Percentiles rank a stretch among this genome's conserved stretches.
These are phyloP conservation scores for Diplodia intermedia DNA, from an alignment of 2,329 filamentous ascomycete species.

Conservation along the genomic window DNA sequence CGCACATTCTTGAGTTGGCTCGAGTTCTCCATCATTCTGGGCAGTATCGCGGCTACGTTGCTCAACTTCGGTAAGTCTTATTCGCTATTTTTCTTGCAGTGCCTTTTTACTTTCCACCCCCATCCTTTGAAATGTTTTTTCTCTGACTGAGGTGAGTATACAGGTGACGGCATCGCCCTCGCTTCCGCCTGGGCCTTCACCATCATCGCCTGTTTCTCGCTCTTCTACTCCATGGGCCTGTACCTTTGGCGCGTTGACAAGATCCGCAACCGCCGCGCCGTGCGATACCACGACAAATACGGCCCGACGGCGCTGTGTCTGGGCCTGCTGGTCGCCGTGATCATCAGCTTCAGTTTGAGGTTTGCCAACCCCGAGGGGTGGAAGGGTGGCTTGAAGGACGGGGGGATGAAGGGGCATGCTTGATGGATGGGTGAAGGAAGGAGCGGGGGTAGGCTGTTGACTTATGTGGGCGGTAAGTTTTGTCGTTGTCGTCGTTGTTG, in stretches of 20 bases:
- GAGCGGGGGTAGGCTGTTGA: neutral
- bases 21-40: constrained; percentile 94
- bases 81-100: neutral
- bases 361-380: constrained; percentile 60
- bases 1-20: constrained; percentile 96
- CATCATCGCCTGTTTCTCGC: constrained; percentile 74
- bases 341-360: constrained; percentile 80
- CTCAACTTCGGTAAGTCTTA: constrained; percentile 45
- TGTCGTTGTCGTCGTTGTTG: neutral
- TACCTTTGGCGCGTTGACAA: constrained; percentile 89
- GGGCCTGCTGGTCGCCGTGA: constrained; percentile 75
- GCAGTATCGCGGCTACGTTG: constrained; percentile 54
- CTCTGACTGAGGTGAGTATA: neutral
- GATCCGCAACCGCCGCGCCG: constrained; percentile 82
- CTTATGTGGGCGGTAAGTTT: neutral
- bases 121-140: neutral
- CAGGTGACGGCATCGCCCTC: constrained; percentile 44
- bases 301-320: constrained; percentile 80
- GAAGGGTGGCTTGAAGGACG: constrained; percentile 55
- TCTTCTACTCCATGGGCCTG: constrained; percentile 83
- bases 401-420: constrained; percentile 33
- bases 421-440: too few species aligned
- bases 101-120: neutral
- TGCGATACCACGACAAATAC: constrained; percentile 88
- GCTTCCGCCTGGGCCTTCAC: constrained; percentile 75